These are phyloP conservation scores for Caryopteris hybrid DNA, from an alignment of 305 asterid genomes.

Conservation along the genomic window DNA sequence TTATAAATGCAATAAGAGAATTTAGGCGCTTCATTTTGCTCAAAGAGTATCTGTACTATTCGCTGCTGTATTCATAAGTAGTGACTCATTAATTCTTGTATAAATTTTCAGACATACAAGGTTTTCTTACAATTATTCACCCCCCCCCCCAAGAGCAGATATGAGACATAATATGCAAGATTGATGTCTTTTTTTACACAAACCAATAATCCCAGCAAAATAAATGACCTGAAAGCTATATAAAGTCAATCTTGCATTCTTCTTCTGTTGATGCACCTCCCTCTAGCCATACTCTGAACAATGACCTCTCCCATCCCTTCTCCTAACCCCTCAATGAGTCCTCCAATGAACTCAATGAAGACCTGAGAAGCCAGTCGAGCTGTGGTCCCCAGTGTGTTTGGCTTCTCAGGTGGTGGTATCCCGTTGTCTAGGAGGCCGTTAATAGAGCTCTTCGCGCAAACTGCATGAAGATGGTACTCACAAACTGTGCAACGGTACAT, in stretches of 20 bases:
- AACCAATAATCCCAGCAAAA: too few species aligned
- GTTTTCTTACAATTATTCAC: too few species aligned
- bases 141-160: too few species aligned
- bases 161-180: too few species aligned
- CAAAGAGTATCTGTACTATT: too few species aligned
- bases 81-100: background rate
- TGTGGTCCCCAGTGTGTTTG: conserved; percentile 56
- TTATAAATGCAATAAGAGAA: conserved; percentile 19
- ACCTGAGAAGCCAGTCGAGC: conserved; percentile 78
- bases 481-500: conserved; percentile 69
- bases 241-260: conserved; percentile 1
- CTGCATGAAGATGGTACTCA: conserved; percentile 68
- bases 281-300: conserved; percentile 47
- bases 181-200: too few species aligned
- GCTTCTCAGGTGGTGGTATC: conserved; percentile 49
- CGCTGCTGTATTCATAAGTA: too few species aligned
- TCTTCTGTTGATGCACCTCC: conserved; percentile 34
- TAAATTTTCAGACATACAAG: background rate
- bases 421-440: conserved; percentile 75
- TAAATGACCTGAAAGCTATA: too few species aligned
- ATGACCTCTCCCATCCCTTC: conserved; percentile 74
- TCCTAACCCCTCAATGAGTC: conserved; percentile 71
- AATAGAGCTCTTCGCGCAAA: conserved; percentile 60
- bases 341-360: conserved; percentile 63
- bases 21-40: conserved; percentile 3